Evolutionary conservation across 768 basidiomycete genomes (phyloP).

Genomic region (Piloderma croceum): DNA sequence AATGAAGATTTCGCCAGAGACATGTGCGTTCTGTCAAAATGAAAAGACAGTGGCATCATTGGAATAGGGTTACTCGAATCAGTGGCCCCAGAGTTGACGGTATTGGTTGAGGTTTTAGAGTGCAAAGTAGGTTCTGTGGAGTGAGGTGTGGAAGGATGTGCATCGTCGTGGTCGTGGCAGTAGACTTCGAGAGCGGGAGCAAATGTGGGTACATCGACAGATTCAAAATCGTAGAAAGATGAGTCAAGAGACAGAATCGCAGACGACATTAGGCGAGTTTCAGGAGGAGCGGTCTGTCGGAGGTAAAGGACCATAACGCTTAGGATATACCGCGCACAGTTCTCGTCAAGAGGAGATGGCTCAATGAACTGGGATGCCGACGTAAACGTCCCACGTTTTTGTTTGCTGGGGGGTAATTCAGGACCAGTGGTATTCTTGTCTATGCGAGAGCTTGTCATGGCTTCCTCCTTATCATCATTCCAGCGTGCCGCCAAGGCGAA

Average conservation of each 20-base stretch:
- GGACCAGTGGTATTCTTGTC: constrained; percentile 32
- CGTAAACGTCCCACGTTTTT: constrained; percentile 38
- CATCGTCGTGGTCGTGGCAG: too few species aligned
- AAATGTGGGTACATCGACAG: constrained; percentile 35
- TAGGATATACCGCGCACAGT: constrained; percentile 74
- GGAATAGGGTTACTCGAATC: constrained; percentile 24
- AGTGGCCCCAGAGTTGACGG: constrained; percentile 35
- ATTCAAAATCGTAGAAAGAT: constrained; percentile 68
- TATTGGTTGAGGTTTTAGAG: constrained; percentile 34
- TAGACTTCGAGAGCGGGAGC: constrained; percentile 19
- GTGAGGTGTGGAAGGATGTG: constrained; percentile 3
- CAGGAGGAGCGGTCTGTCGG: constrained; percentile 58
- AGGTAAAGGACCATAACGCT: constrained; percentile 81
- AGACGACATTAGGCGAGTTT: constrained; percentile 50
- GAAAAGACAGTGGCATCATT: constrained; percentile 21
- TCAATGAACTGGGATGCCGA: constrained; percentile 30
- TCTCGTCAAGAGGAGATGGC: constrained; percentile 61
- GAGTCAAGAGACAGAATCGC: constrained; percentile 58
- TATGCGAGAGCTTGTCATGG: constrained; percentile 37
- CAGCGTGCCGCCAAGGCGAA: constrained; percentile 76
- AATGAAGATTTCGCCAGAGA: constrained; percentile 49
- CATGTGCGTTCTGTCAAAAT: constrained; percentile 61
- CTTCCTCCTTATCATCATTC: constrained; percentile 42
- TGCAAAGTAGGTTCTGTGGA: constrained; percentile 24
- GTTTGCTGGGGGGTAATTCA: constrained; percentile 28